phyloP scores from a whole-genome alignment of 768 basidiomycete species.

The Collybiopsis confluens region DNA sequence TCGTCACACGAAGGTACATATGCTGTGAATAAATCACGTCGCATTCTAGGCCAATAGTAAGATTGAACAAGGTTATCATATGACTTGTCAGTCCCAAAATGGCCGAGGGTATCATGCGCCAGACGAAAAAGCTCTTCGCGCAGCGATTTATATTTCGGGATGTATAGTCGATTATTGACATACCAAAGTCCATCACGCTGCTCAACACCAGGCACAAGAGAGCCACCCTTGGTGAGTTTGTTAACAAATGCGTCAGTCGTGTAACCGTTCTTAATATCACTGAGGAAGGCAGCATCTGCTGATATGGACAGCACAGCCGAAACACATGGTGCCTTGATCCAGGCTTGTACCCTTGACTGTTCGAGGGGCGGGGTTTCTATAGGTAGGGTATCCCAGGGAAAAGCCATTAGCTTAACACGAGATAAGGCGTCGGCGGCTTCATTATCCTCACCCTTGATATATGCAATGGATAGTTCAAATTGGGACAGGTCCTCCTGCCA shows the following conservation, averaged over 20 bases:
- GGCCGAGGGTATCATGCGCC: no score
- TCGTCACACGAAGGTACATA: no score
- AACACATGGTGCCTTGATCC: background rate
- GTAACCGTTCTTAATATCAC: no score
- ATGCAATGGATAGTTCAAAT: conserved; percentile 23
- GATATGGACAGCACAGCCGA: background rate
- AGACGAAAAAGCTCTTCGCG: no score
- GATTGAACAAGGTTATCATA: no score
- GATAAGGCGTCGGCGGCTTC: conserved; percentile 22
- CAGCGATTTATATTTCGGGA: no score
- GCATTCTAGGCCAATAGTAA: no score
- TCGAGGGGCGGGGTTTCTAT: background rate
- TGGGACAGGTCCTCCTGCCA: conserved; percentile 26
- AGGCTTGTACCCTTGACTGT: background rate
- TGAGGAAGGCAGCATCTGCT: background rate
- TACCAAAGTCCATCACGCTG: background rate
- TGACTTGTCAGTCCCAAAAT: no score
- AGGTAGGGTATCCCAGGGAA: background rate
- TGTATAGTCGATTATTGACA: background rate
- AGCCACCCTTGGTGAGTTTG: background rate
- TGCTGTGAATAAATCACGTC: no score
- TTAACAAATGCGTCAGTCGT: background rate
- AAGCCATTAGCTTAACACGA: background rate
- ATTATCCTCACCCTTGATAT: conserved; percentile 24
- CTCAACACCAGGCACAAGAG: background rate